Evolutionary conservation across 2,329 filamentous ascomycete species (phyloP), one percentile per base, ranked within the genome.

Genomic region (Calonectria pauciramosa): DNA sequence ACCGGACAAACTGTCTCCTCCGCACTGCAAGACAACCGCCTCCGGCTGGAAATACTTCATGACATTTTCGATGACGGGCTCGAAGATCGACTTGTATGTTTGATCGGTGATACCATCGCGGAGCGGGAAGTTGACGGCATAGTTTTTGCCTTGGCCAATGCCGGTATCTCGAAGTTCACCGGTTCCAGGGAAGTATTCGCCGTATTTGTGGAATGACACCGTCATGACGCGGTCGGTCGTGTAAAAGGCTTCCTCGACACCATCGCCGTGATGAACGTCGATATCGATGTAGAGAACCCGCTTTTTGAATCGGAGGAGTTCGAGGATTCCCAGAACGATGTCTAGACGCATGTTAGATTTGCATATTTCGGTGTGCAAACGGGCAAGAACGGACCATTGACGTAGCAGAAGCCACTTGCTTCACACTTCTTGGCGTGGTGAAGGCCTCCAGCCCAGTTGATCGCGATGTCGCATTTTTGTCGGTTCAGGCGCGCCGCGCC

Each of bases 221-320:
- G 96, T 98, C 90, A 98, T 96, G 78, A 98, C 96, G 77, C 96
- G 93, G 80, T 98, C 95, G 56, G 95, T 97, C 16, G 95, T 96
- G 85, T 96, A 97, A 83, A 98, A 98, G 3, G 96, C 96, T 84
- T 98, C 95, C 83, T 98, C 96, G 23, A 98, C 96, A 76, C 96
- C 96, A 82, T 98, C 96, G 70, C 96, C 96, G 80, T 98, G 96
- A 84, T 98, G 96, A 20, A 98, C 96, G 82, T 98, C 96, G 76
- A 98, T 98, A 82, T 98, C 96, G 84, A 99, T 95, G 87, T 99
- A 99, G 64, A 99, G 91, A n/a, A 99, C 96, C 71, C 97, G 94
- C 82, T 97, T 94, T 83, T 98, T 95, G 85, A 96, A 93, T 70
- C 95, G 95, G 11, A 99, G 90, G 3, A 99, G 91, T 82, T 99